These are phyloP conservation scores for Pochonia chlamydosporia DNA, from an alignment of 2,329 filamentous ascomycete genomes.

Conservation along the genomic window DNA sequence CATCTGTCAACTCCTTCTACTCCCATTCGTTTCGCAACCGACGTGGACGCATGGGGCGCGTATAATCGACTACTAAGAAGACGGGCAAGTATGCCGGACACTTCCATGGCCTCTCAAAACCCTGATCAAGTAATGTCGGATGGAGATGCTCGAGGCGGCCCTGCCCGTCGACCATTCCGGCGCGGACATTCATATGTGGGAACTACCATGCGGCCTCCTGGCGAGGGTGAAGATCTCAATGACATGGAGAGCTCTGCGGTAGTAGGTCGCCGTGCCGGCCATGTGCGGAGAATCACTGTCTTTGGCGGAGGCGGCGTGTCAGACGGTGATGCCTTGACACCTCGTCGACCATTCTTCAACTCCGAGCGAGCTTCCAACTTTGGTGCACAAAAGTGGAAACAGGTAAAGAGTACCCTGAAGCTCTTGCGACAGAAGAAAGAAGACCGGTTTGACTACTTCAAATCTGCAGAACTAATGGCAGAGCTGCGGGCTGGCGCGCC, in stretches of 20 bases:
- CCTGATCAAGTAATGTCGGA: conserved; percentile 64
- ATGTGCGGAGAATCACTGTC: conserved; percentile 61
- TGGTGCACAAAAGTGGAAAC: conserved; percentile 80
- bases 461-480: conserved; percentile 93
- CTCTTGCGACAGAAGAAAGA: conserved; percentile 74
- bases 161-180: conserved; percentile 43
- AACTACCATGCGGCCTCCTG: conserved; percentile 34
- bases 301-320: conserved; percentile 60
- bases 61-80: conserved; percentile 51
- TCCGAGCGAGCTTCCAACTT: conserved; percentile 67
- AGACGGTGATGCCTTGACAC: conserved; percentile 54
- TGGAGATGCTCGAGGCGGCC: conserved; percentile 63
- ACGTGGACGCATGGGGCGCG: conserved; percentile 33
- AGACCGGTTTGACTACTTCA: conserved; percentile 86
- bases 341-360: conserved; percentile 51
- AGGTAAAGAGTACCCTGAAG: conserved; percentile 85
- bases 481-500: conserved; percentile 89
- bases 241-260: conserved; percentile 45
- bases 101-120: conserved; percentile 33
- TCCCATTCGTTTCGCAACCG: conserved; percentile 39
- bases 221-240: conserved; percentile 43
- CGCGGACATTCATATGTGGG: conserved; percentile 55
- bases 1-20: conserved; percentile 64
- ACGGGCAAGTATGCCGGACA: conserved; percentile 61
- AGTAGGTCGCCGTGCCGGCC: conserved; percentile 49